These are phyloP conservation scores for Eleusine indica DNA, from an alignment of 176 grass and related monocot genomes.

Conservation along the genomic window DNA sequence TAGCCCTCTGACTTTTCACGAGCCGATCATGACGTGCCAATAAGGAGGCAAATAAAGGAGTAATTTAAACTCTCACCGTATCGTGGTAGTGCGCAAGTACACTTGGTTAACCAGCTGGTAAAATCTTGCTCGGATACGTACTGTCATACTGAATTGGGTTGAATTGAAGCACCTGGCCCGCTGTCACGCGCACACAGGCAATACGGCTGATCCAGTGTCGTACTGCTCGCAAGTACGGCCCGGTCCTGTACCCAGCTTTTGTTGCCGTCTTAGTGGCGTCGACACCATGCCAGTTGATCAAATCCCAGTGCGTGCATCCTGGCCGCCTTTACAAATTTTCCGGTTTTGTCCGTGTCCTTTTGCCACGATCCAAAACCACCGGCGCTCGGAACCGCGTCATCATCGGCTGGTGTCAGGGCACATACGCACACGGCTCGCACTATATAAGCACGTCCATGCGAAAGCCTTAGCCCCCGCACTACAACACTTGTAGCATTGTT, in stretches of 20 bases:
- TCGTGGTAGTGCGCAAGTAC: neutral
- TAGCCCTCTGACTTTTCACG: neutral
- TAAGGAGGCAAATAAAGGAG: neutral
- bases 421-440: neutral
- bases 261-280: slow-evolving; percentile 9
- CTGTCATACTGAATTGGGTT: neutral
- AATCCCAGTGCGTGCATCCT: neutral
- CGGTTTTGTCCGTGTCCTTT: slow-evolving; percentile 21
- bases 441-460: slow-evolving; percentile 41
- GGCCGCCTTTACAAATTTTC: neutral
- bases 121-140: neutral
- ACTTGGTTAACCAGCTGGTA: neutral
- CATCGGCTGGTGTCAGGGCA: neutral
- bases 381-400: slow-evolving; percentile 21
- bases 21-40: neutral
- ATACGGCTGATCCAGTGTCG: neutral
- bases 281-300: slow-evolving; percentile 11
- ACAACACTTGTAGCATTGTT: neutral
- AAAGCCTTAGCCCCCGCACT: slow-evolving; percentile 18
- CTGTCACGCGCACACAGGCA: neutral
- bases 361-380: slow-evolving; percentile 38
- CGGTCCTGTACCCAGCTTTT: neutral
- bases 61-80: neutral
- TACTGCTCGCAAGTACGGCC: neutral
- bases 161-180: neutral